Conservation (phyloP, 768 basidiomycete species). For the Tricholoma terreum region DNA sequence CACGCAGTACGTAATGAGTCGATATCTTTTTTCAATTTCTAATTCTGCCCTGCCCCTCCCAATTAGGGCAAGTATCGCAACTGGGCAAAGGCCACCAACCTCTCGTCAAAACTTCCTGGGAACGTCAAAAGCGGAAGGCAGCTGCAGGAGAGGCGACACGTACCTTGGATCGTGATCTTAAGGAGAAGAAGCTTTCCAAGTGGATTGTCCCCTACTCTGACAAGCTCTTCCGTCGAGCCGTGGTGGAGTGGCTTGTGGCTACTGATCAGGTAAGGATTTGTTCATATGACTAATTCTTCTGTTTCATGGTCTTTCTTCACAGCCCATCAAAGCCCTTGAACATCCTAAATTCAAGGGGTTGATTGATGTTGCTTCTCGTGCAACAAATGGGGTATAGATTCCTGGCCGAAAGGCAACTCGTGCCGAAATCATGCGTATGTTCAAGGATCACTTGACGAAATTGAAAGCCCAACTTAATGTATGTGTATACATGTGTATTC, state of each 20-base stretch:
- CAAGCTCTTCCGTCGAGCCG: too few species aligned
- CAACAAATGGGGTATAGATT: too few species aligned
- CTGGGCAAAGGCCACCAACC: slow-evolving; percentile 25
- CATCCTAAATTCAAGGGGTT: slow-evolving; percentile 32
- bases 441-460: too few species aligned
- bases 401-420: slow-evolving; percentile 7
- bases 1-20: too few species aligned
- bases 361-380: too few species aligned
- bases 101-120: slow-evolving; percentile 28
- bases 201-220: too few species aligned
- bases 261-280: slow-evolving; percentile 16
- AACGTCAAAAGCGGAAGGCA: slow-evolving; percentile 14
- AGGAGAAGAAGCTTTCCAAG: slow-evolving; percentile 6
- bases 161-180: slow-evolving; percentile 27
- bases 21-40: too few species aligned
- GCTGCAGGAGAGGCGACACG: not conserved
- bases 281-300: too few species aligned
- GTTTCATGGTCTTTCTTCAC: slow-evolving; percentile 35
- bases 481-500: not conserved
- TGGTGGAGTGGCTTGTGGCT: too few species aligned
- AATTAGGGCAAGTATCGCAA: slow-evolving; percentile 15
- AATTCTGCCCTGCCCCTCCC: too few species aligned
- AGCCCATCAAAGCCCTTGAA: too few species aligned
- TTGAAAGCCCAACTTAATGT: not conserved
- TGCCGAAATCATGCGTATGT: too few species aligned